Base-by-base conservation (phyloP, 148 eudicot species). In the Talinum fruticosum region DNA sequence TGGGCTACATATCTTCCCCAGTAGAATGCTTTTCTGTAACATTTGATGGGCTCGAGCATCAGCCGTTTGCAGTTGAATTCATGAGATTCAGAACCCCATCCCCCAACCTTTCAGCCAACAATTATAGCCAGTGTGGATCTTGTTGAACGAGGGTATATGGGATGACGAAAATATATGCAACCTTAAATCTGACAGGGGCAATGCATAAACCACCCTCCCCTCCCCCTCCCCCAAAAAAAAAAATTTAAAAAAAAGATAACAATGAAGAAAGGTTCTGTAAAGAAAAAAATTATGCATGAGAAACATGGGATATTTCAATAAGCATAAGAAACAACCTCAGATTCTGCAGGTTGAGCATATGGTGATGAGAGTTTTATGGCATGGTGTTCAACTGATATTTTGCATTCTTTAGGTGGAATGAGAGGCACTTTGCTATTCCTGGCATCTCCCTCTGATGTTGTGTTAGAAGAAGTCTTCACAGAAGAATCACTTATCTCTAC, bases 401-500 rank as follows among this genome's bases (percentile, higher is more conserved):
- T 76, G 37, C n/a, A 72, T 28, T 66, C 32, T 68, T 62, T 68
- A 47, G 81, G 29, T 10, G 75, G 75, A 32, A 78, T 70, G 72
- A 78, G 81, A 10, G 81, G 76, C 14, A 72, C 69, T 37, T 71
- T 62, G 47, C 76, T 37, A 62, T 71, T 71, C 15, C 44, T 45
- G 29, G 75, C 7, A 16, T 72, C 81, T 2, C n/a, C 30, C 45
- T 12, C 14, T 41, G 69, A 16, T 30, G 81, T 30, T 45, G 44
- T 76, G 59, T 13, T 54, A 49, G 32, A 71, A 26, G 76, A 19
- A 18, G 32, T 71, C 18, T n/a, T 36, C 1, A 34, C 47, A 37
- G 87, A 75, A 65, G 82, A 69, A 36, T 83, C 83, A n/a, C 26
- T 77, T 66, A 69, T 75, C 75, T 82, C 69, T 41, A 71, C 85